These are phyloP conservation scores for Fusarium praegraminearum DNA, from an alignment of 2,329 filamentous ascomycete genomes.

Conservation along the genomic window DNA sequence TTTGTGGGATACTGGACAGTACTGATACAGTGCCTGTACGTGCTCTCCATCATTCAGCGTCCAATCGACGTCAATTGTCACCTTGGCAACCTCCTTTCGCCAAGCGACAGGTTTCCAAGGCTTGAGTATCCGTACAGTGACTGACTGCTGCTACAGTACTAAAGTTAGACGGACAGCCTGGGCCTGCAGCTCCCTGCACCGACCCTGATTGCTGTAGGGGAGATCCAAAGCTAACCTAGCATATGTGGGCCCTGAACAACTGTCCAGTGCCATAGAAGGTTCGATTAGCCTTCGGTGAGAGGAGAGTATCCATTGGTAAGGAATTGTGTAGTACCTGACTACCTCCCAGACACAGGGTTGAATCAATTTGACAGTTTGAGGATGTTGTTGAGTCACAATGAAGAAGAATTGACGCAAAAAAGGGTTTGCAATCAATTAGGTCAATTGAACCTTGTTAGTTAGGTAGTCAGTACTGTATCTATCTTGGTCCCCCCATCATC, in stretches of 20 bases:
- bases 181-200: constrained; percentile 37
- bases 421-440: constrained; percentile 2
- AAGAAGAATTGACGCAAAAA: constrained; percentile 2
- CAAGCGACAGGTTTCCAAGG: constrained; percentile 37
- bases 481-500: constrained; percentile 14
- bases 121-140: constrained; percentile 3
- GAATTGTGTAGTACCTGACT: background rate
- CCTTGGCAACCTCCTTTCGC: constrained; percentile 32
- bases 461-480: no score
- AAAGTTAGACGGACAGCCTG: background rate
- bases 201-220: background rate
- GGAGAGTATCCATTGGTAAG: background rate
- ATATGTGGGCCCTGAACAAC: constrained; percentile 10
- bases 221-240: constrained; percentile 1
- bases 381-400: background rate
- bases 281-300: constrained; percentile 10
- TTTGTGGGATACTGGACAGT: constrained; percentile 7
- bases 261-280: constrained; percentile 1
- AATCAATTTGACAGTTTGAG: constrained; percentile 11
- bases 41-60: constrained; percentile 20
- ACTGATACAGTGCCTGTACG: background rate
- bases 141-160: background rate
- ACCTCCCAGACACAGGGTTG: background rate
- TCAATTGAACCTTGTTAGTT: background rate
- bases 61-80: constrained; percentile 15